phyloP scores from a whole-genome alignment of 2,329 filamentous ascomycete species.

The Parastagonospora nodorum region DNA sequence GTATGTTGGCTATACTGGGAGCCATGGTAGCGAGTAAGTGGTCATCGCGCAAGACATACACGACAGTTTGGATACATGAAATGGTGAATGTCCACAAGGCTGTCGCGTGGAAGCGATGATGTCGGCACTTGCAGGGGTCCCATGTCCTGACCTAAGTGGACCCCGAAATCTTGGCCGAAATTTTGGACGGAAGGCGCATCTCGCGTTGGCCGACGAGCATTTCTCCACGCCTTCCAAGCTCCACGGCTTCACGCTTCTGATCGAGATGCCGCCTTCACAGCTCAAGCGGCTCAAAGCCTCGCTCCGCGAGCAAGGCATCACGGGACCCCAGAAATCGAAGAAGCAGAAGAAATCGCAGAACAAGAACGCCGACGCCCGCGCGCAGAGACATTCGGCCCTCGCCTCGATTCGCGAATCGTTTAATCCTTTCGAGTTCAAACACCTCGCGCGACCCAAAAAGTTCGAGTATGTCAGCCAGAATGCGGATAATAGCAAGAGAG shows the following conservation, averaged over 20 bases:
- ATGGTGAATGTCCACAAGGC: constrained; percentile 2
- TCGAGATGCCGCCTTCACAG: constrained; percentile 87
- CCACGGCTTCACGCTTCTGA: background rate
- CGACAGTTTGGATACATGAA: background rate
- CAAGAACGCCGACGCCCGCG: constrained; percentile 73
- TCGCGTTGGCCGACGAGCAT: background rate
- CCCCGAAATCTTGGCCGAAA: constrained; percentile 26
- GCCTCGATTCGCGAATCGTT: constrained; percentile 91
- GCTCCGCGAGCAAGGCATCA: constrained; percentile 84
- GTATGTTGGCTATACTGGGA: constrained; percentile 43
- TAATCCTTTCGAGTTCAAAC: constrained; percentile 96
- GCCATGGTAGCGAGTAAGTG: constrained; percentile 33
- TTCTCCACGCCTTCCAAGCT: background rate
- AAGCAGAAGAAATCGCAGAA: constrained; percentile 80
- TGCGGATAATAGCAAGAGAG: constrained; percentile 54
- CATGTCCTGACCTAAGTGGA: constrained; percentile 1
- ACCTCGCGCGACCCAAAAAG: constrained; percentile 76
- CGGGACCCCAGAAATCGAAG: constrained; percentile 91
- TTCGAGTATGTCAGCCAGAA: constrained; percentile 79
- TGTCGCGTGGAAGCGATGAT: constrained; percentile 19
- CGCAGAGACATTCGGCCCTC: constrained; percentile 77
- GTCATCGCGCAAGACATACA: constrained; percentile 16
- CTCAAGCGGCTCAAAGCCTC: constrained; percentile 94
- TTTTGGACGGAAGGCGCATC: constrained; percentile 15
- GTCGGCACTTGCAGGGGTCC: constrained; percentile 22